Percentiles rank a stretch among this genome's conserved stretches.
phyloP scores from a whole-genome alignment of 441 rosid genomes.

The Eutrema salsugineum region DNA sequence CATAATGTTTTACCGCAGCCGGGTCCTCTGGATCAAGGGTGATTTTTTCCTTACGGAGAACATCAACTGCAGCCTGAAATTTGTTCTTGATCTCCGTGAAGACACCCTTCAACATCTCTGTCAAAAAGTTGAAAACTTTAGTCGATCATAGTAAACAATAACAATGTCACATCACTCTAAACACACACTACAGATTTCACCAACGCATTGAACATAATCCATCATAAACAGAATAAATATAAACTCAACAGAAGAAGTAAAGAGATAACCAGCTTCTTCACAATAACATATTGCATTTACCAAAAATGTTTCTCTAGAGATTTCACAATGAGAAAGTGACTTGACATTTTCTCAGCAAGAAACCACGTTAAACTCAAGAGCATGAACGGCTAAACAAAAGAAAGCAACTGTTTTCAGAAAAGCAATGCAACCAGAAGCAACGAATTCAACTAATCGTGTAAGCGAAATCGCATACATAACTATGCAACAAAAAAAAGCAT shows the following conservation, averaged over 20 bases:
- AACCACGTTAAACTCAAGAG: not conserved
- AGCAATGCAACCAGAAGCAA: not conserved
- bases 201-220: not conserved
- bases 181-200: not conserved
- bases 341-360: not conserved
- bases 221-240: not conserved
- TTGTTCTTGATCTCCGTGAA: slow-evolving; percentile 82
- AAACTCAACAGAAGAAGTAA: not conserved
- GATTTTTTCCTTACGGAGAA: slow-evolving; percentile 82
- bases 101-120: slow-evolving; percentile 90
- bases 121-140: slow-evolving; percentile 18
- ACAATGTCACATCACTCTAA: not conserved
- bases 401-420: not conserved
- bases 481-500: not conserved
- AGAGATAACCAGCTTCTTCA: not conserved
- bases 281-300: not conserved
- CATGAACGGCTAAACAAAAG: not conserved
- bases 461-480: not conserved
- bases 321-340: not conserved
- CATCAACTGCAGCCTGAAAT: slow-evolving; percentile 76
- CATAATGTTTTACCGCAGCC: slow-evolving; percentile 81
- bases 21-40: slow-evolving; percentile 89
- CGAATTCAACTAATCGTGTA: not conserved
- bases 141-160: slow-evolving; percentile 7
- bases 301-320: not conserved